Percentiles rank a stretch among this genome's conserved stretches.
Evolutionary conservation across 73 alveolate species (phyloP).

Genomic region (Tetrahymena borealis): DNA sequence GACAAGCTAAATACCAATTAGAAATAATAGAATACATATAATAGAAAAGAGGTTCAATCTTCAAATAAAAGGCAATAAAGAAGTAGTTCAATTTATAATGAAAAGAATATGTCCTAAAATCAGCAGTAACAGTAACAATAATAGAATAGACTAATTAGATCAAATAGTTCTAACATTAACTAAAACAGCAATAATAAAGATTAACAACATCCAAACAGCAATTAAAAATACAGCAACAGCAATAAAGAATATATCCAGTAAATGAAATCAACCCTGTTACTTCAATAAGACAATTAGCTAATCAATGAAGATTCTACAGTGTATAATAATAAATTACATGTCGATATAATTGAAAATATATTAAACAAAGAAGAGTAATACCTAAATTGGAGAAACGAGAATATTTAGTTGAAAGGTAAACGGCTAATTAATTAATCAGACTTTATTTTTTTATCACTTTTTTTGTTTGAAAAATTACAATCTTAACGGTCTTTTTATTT

Average conservation of each 20-base stretch:
- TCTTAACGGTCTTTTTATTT: not conserved
- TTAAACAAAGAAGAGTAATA: not conserved
- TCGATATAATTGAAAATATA: not conserved
- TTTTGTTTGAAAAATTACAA: not conserved
- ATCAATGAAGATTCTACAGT: not conserved
- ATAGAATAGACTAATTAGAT: not conserved
- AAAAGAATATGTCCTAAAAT: not conserved
- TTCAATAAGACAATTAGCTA: no score
- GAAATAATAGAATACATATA: not conserved
- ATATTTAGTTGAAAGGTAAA: not conserved
- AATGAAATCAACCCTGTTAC: no score
- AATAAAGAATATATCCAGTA: not conserved
- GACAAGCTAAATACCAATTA: not conserved
- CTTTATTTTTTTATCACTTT: not conserved
- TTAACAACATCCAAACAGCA: not conserved
- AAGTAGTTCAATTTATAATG: not conserved
- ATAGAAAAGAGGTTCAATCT: not conserved
- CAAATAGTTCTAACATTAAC: not conserved
- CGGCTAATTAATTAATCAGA: not conserved
- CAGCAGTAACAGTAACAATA: not conserved
- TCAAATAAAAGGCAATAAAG: not conserved
- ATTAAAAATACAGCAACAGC: not conserved
- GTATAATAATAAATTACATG: not conserved
- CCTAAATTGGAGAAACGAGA: not conserved
- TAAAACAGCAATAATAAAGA: not conserved